Evolutionary conservation across 2,329 filamentous ascomycete genomes (phyloP), one percentile per base, ranked within the genome.

Genomic region (Ascosphaera pollenicola): DNA sequence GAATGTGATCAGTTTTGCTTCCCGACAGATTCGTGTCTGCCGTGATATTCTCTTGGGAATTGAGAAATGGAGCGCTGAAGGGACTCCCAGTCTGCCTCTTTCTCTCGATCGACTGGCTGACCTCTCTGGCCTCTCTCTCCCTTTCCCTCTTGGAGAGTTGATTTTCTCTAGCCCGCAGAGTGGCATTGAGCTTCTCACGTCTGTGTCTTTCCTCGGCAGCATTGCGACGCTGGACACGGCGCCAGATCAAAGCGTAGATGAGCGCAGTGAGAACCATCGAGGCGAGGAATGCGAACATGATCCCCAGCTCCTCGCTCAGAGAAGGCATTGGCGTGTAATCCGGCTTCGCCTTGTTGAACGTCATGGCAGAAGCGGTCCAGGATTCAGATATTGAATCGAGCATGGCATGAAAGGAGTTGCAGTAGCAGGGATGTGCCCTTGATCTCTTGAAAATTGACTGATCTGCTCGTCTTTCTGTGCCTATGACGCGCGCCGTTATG

Each of bases 241-340:
- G n/a, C 6, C 13, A 16, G 13, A 17, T 17, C 15, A 26, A 10
- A 15, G 26, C 4, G 11, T 10, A 19, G 13, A 39, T 17, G 15
- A 17, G 28, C 36, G 39, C 17, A 13, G 31, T 30, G 17, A 56
- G 42, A 28, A 54, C 37, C 37, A 48, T 55, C 3, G 52, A 49
- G 17, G 39, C 47, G 2, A 59, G 46, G 39, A 61, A 60, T 15
- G 49, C 58, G 42, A 59, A 57, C 45, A 59, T 52, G 21, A 59
- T 50, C 18, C 56, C 56, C 16, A 61, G 45, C 45, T 61, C 58
- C 24, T 51, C 51, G 16, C 43, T 46, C 8, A 59, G 47, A 4
- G 54, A 53, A 35, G 47, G 43, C 39, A 51, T 49, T n/a, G 51
- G 47, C 3, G 50, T 51, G 39, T 48, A 51, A 2, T 50, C 49